Conservation (phyloP, 108 stramenopile species). For the Discostella stelligeroides region DNA sequence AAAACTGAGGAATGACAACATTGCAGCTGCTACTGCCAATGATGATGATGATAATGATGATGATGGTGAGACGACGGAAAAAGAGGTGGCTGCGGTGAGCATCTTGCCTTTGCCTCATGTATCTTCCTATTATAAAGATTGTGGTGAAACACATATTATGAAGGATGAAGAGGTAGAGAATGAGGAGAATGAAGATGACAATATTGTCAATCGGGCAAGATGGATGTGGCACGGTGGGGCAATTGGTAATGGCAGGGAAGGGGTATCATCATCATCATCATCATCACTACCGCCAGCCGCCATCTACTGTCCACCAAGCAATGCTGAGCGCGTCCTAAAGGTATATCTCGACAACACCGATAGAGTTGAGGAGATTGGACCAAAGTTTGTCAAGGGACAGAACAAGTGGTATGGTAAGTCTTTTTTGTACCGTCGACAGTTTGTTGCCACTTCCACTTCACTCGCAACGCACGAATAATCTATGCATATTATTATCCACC, state of each 20-base stretch:
- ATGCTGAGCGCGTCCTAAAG: constrained; percentile 76
- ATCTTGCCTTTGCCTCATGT: constrained; percentile 23
- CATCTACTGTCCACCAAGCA: constrained; percentile 85
- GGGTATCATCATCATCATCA: neutral
- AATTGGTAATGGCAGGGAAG: constrained; percentile 3
- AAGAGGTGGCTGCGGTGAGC: neutral
- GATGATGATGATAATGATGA: constrained; percentile 1
- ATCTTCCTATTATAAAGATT: constrained; percentile 13
- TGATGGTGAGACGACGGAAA: neutral
- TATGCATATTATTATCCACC: too few species aligned
- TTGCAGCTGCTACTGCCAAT: constrained; percentile 24
- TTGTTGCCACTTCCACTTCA: too few species aligned
- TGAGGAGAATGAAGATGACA: neutral
- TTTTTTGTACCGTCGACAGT: too few species aligned
- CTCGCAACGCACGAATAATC: too few species aligned
- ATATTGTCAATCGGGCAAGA: constrained; percentile 27
- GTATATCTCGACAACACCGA: constrained; percentile 56
- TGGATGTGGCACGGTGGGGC: constrained; percentile 56
- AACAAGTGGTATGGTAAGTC: constrained; percentile 85
- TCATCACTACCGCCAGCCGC: neutral
- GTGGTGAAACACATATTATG: neutral
- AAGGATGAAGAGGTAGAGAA: neutral
- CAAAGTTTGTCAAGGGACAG: constrained; percentile 22
- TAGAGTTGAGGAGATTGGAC: constrained; percentile 38
- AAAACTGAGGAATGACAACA: constrained; percentile 53